Evolutionary conservation across 805 yeast species (phyloP).

Genomic region (Metschnikowia kunwiensis): DNA sequence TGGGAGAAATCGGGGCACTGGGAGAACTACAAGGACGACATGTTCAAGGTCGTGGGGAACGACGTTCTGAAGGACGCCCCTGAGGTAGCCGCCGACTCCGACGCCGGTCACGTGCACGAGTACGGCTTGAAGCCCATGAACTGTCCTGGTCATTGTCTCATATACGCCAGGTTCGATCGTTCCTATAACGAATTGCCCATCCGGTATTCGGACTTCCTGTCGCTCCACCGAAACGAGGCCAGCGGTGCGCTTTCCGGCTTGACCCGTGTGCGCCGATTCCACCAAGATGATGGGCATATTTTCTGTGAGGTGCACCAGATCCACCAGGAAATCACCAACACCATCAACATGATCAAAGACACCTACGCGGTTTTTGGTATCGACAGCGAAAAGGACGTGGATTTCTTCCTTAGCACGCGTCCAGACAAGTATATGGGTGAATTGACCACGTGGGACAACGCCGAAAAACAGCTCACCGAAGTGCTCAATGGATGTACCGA

Average conservation of each 20-base stretch:
- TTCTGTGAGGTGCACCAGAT: constrained; percentile 83
- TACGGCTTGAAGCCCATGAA: constrained; percentile 94
- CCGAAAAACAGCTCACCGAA: constrained; percentile 62
- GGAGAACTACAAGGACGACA: constrained; percentile 90
- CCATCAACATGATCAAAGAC: constrained; percentile 69
- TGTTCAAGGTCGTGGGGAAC: constrained; percentile 80
- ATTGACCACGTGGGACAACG: constrained; percentile 72
- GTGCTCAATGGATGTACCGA: constrained; percentile 54
- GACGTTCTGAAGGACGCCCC: constrained; percentile 26
- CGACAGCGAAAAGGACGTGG: constrained; percentile 42
- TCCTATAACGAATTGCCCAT: constrained; percentile 86
- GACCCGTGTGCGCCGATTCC: constrained; percentile 90
- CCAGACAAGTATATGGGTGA: constrained; percentile 83
- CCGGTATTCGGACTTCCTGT: constrained; percentile 82
- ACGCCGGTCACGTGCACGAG: constrained; percentile 23
- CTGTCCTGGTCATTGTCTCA: constrained; percentile 92
- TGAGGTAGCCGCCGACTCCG: background rate
- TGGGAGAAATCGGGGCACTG: constrained; percentile 97
- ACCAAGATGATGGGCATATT: constrained; percentile 97
- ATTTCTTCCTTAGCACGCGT: constrained; percentile 75
- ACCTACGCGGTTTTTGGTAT: constrained; percentile 72
- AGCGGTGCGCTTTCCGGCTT: constrained; percentile 92
- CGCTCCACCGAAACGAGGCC: constrained; percentile 90
- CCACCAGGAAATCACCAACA: constrained; percentile 64
- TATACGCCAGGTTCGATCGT: constrained; percentile 70